Evolutionary conservation across 108 stramenopile species (phyloP).

Genomic region (Cyclotella choctawhatcheeana): DNA sequence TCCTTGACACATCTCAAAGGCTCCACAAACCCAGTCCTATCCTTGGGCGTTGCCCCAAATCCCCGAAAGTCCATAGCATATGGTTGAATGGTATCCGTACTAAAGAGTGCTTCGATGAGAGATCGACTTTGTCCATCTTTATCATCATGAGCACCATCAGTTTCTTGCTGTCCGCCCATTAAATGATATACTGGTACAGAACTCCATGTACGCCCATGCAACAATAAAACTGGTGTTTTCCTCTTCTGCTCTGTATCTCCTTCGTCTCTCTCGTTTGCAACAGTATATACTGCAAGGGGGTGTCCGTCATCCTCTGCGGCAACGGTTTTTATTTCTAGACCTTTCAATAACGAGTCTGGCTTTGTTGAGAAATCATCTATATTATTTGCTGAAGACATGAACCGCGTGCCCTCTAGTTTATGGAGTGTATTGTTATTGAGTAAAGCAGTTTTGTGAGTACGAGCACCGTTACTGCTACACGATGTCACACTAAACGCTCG

Average conservation of each 20-base stretch:
- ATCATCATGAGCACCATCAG: neutral
- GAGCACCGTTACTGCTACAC: too few species aligned
- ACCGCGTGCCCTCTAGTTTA: too few species aligned
- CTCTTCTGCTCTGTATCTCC: neutral
- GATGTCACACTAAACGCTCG: too few species aligned
- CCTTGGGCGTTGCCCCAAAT: conserved; percentile 85
- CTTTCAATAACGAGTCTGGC: conserved; percentile 49
- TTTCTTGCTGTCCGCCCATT: conserved; percentile 3
- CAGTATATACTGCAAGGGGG: conserved; percentile 78
- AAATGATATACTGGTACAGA: conserved; percentile 89
- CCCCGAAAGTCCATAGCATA: conserved; percentile 93
- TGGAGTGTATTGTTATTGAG: too few species aligned
- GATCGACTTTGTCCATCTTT: conserved; percentile 22
- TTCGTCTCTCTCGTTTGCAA: conserved; percentile 31
- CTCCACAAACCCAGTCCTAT: conserved; percentile 64
- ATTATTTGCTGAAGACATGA: neutral
- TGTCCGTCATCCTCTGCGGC: conserved; percentile 68
- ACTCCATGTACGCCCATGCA: conserved; percentile 91
- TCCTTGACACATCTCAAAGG: conserved; percentile 79
- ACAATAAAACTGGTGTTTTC: conserved; percentile 64
- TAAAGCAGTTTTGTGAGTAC: too few species aligned
- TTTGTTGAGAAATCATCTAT: neutral
- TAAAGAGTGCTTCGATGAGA: conserved; percentile 72
- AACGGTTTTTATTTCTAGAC: conserved; percentile 75
- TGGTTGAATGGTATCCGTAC: conserved; percentile 60